Percentiles rank a stretch among this genome's conserved stretches.
Evolutionary conservation across 78 protist genomes (phyloP).

Genomic region (Polysphondylium violaceum): DNA sequence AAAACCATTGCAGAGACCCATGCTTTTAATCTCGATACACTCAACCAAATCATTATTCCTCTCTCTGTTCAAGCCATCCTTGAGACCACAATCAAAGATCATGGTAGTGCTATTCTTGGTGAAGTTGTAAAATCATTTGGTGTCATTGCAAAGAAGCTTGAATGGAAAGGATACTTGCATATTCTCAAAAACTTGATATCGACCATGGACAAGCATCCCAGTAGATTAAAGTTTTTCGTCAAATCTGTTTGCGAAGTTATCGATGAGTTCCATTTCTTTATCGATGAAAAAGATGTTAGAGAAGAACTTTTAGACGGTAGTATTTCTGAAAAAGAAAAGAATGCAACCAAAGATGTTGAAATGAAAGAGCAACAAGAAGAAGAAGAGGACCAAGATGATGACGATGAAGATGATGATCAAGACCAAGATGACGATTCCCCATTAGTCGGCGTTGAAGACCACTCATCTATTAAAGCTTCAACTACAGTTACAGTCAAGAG

Average conservation of each 20-base stretch:
- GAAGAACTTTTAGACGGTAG: slow-evolving; percentile 15
- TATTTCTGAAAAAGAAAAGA: background rate
- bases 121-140: slow-evolving; percentile 55
- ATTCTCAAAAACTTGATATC: background rate
- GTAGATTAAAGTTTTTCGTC: slow-evolving; percentile 22
- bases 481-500: slow-evolving; percentile 9
- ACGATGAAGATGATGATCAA: background rate
- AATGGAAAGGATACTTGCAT: slow-evolving; percentile 51
- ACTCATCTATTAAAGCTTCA: slow-evolving; percentile 3
- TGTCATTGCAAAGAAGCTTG: slow-evolving; percentile 21
- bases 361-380: background rate
- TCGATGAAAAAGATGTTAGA: slow-evolving; percentile 31
- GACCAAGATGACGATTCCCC: background rate
- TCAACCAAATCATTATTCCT: slow-evolving; percentile 38
- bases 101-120: slow-evolving; percentile 50
- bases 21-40: slow-evolving; percentile 1
- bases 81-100: slow-evolving; percentile 54
- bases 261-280: slow-evolving; percentile 73
- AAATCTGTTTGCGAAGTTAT: slow-evolving; percentile 55
- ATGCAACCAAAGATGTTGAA: slow-evolving; percentile 4
- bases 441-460: slow-evolving; percentile 17
- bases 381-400: background rate
- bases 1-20: background rate
- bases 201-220: slow-evolving; percentile 56
- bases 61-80: slow-evolving; percentile 31